Evolutionary conservation across 306 rosid genomes (phyloP).

Genomic region (Trichosanthes truncata): DNA sequence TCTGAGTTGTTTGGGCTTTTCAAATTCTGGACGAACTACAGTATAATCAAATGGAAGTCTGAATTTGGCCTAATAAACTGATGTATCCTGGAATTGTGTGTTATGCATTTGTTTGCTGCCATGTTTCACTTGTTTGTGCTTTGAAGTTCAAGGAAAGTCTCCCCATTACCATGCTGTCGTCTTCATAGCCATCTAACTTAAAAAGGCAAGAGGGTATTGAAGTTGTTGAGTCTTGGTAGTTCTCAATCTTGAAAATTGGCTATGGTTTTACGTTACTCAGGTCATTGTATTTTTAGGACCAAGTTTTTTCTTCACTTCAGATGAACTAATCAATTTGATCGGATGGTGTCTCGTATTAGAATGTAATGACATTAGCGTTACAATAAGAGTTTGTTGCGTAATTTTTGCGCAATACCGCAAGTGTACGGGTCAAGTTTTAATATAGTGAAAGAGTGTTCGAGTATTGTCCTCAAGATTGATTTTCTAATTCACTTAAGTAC

Average conservation of each 20-base stretch:
- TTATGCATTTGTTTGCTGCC: not conserved
- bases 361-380: no score
- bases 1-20: not conserved
- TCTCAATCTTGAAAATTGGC: not conserved
- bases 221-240: not conserved
- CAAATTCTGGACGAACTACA: not conserved
- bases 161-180: not conserved
- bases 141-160: not conserved
- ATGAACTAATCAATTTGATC: not conserved
- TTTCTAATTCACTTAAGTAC: no score
- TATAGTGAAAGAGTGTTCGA: no score
- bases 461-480: no score
- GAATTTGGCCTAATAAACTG: not conserved
- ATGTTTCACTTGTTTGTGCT: not conserved
- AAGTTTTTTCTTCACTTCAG: not conserved
- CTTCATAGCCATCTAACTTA: not conserved
- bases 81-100: not conserved
- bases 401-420: no score
- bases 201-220: not conserved
- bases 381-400: no score
- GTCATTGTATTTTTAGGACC: not conserved
- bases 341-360: not conserved
- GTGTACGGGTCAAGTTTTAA: no score
- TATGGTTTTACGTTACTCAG: not conserved
- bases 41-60: not conserved